Conservation (phyloP, 176 grass and related monocot genomes). For the Aechmea fasciata region DNA sequence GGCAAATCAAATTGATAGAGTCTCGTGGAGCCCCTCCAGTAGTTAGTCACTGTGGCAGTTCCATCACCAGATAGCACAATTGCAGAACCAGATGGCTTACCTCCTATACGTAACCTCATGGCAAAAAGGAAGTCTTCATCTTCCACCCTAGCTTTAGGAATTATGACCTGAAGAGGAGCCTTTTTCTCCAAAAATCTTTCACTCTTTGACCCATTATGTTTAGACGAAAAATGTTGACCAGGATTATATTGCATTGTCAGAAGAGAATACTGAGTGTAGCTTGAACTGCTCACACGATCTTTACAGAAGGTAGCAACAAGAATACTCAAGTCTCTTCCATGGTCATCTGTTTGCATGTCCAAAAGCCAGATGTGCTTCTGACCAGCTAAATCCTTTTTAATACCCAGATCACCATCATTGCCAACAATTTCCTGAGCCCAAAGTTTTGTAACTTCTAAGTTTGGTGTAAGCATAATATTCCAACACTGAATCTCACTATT, state of each 20-base stretch:
- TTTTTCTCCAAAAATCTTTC: conserved; percentile 98
- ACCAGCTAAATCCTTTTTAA: conserved; percentile 94
- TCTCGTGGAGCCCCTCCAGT: conserved; percentile 83
- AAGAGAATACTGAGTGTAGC: conserved; percentile 88
- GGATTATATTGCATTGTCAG: conserved; percentile 79
- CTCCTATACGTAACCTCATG: conserved; percentile 74
- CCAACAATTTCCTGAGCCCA: conserved; percentile 71
- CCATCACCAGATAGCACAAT: conserved; percentile 90
- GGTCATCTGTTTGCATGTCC: conserved; percentile 84
- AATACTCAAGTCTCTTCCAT: conserved; percentile 69
- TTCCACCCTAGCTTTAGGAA: conserved; percentile 90
- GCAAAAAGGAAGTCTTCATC: conserved; percentile 70
- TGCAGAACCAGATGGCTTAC: conserved; percentile 91
- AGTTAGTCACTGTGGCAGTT: conserved; percentile 74
- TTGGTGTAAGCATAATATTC: conserved; percentile 46
- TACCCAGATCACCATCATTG: conserved; percentile 69
- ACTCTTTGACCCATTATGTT: conserved; percentile 33
- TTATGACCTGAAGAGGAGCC: conserved; percentile 80
- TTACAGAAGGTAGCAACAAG: conserved; percentile 98
- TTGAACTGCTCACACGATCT: conserved; percentile 95
- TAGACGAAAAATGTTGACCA: conserved; percentile 36
- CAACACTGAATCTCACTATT: conserved; percentile 78
- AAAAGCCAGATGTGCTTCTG: conserved; percentile 98
- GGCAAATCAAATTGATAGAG: conserved; percentile 98
- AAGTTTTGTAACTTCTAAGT: conserved; percentile 41